Conservation (phyloP, 495 filamentous ascomycete genomes). For the Xylaria telfairii region DNA sequence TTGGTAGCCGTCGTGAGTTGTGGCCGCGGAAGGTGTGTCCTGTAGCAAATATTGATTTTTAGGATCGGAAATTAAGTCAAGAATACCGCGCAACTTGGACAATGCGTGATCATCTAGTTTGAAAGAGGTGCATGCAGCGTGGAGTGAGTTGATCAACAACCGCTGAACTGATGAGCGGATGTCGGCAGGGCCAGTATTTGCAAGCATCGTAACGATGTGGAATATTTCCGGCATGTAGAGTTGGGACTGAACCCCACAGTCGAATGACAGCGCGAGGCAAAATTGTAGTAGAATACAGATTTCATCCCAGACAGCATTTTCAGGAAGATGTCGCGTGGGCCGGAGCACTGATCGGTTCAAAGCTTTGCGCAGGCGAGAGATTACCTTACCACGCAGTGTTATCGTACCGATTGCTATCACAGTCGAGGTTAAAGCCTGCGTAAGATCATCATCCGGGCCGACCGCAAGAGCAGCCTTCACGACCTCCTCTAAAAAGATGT, state of each 20-base stretch:
- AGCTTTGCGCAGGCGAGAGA: conserved; percentile 66
- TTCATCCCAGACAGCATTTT: conserved; percentile 69
- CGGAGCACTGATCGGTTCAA: conserved; percentile 67
- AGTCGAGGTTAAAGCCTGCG: conserved; percentile 65
- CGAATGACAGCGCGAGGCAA: conserved; percentile 67
- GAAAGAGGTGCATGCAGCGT: conserved; percentile 69
- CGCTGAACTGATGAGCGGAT: conserved; percentile 63
- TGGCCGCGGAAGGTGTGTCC: conserved; percentile 53
- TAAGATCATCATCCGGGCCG: conserved; percentile 62
- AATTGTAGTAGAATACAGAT: conserved; percentile 68
- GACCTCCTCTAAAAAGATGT: conserved; percentile 69
- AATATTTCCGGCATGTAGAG: conserved; percentile 70
- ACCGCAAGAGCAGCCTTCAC: conserved; percentile 63
- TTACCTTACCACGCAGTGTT: conserved; percentile 65
- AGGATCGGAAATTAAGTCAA: conserved; percentile 62
- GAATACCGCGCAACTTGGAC: conserved; percentile 57
- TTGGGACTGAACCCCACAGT: conserved; percentile 67
- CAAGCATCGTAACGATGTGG: conserved; percentile 70
- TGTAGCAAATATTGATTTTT: conserved; percentile 52
- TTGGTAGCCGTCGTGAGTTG: conserved; percentile 53
- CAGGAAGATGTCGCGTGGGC: conserved; percentile 64
- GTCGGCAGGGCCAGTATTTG: conserved; percentile 63
- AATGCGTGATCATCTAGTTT: conserved; percentile 60
- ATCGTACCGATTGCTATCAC: conserved; percentile 65
- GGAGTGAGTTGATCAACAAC: conserved; percentile 66